Base-by-base conservation (phyloP, 495 filamentous ascomycete species). In the Xylaria flabelliformis region DNA sequence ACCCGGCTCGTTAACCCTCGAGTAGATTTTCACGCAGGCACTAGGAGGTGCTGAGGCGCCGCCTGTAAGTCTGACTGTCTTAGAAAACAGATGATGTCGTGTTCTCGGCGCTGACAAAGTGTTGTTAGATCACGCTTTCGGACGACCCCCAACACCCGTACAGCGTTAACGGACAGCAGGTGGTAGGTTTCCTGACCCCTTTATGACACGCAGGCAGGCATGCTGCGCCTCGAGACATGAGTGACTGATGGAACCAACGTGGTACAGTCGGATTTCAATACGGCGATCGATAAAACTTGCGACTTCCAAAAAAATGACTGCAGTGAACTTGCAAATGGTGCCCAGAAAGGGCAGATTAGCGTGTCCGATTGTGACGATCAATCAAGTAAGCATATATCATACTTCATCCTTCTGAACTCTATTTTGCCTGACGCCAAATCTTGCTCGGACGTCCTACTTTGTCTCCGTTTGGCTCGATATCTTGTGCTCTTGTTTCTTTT, bases 151-250 rank as follows among this genome's bases (percentile, higher is more conserved):
- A 81, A 36, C 74, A 83, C 53, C 84, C 83, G 7, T 86, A 83
- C 65, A 78, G 68, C 34, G 83, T 87, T 1, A 77, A 82, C 5
- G 83, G 82, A 1, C 75, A 83, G 73, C 83, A 81, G 1, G 85
- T 87, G 75, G 83, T 86, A 72, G 55, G 84, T 79, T 72, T 21
- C 21, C 61, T 5, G 12, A 12, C 19, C 26, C 29, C 41, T 21
- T 12, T 61, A 10, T 51, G 26, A 17, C 6, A 26, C 26, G 15
- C 19, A n/a, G 63, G 42, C 24, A 29, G 63, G 42, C 24, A 13
- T 26, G 17, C 6, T 13, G 64, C 7, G 26, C 17, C n/a, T 51
- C 44, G 15, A 53, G 62, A 26, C 19, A 56, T 72, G 21, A 24
- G 50, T 71, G 56, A 69, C 58, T 39, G 36, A 29, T 12, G 13